phyloP scores from a whole-genome alignment of 1,139 yeast species.

The Blastobotrys malaysiensis region DNA sequence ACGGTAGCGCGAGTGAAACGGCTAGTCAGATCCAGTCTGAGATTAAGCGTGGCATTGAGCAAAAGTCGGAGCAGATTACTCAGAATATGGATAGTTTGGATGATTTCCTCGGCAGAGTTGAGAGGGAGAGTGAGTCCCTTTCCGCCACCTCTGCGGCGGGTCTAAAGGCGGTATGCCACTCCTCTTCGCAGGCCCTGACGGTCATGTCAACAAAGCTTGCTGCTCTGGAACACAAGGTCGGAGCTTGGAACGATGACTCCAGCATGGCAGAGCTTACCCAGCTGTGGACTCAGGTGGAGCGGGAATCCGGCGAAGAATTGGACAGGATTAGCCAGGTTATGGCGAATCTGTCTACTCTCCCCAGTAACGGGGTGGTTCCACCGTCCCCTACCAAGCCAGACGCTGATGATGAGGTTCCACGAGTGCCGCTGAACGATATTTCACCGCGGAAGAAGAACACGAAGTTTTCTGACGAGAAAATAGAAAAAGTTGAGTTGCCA shows the following conservation, averaged over 20 bases:
- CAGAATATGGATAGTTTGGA: not conserved
- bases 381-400: not conserved
- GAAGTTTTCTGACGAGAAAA: not conserved
- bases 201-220: conserved; percentile 1
- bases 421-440: not conserved
- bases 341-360: not conserved
- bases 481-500: not conserved
- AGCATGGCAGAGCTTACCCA: conserved; percentile 1
- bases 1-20: not conserved
- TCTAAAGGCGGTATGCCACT: not conserved
- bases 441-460: not conserved
- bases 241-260: not conserved
- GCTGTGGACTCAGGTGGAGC: conserved; percentile 6
- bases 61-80: not conserved
- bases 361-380: not conserved
- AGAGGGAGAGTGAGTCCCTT: not conserved
- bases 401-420: not conserved
- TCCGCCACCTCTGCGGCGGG: not conserved
- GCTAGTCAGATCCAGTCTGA: not conserved
- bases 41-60: not conserved
- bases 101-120: not conserved
- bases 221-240: conserved; percentile 1
- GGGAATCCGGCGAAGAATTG: not conserved
- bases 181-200: conserved; percentile 3
- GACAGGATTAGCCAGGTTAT: conserved; percentile 2